A percentile compares a stretch with the other conserved stretches of the same genome.
phyloP scores from a whole-genome alignment of 805 yeast genomes.

The Scheffersomyces stipitis region DNA sequence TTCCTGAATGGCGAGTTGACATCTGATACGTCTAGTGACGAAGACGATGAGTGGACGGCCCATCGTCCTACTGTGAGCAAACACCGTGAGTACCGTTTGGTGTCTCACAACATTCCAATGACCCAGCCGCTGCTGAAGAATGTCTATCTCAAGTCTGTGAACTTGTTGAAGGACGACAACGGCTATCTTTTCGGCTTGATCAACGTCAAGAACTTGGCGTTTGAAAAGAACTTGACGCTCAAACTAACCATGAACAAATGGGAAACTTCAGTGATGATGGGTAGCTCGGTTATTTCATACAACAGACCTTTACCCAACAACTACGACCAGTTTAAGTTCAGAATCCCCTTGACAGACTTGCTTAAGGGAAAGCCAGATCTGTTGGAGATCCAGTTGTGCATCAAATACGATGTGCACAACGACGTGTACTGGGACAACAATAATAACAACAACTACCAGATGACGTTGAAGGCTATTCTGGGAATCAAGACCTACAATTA shows the following conservation, averaged over 20 bases:
- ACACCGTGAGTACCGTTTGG: conserved; percentile 13
- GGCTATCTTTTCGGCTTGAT: conserved; percentile 22
- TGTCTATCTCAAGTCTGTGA: conserved; percentile 38
- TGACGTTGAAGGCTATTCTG: conserved; percentile 26
- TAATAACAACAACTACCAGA: conserved; percentile 30
- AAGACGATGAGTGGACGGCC: conserved; percentile 8
- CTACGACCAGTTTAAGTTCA: conserved; percentile 51
- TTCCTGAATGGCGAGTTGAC: conserved; percentile 18
- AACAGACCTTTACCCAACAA: conserved; percentile 18
- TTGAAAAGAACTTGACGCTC: conserved; percentile 36
- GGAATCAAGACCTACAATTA: conserved; percentile 6
- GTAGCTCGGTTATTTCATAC: conserved; percentile 20
- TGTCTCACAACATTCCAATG: conserved; percentile 11
- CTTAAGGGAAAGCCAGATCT: conserved; percentile 11
- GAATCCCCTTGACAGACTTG: conserved; percentile 41
- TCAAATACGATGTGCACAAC: conserved; percentile 31
- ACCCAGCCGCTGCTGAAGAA: conserved; percentile 13
- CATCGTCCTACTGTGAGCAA: background rate
- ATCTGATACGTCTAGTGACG: conserved; percentile 22
- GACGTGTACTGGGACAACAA: conserved; percentile 41
- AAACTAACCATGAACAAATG: conserved; percentile 53
- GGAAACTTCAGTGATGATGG: conserved; percentile 34
- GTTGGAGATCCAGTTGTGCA: conserved; percentile 34
- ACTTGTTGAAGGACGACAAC: conserved; percentile 15
- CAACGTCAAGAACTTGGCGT: conserved; percentile 35